These are phyloP conservation scores for Tulasnella sp. DNA, from an alignment of 768 basidiomycete genomes.

Conservation along the genomic window DNA sequence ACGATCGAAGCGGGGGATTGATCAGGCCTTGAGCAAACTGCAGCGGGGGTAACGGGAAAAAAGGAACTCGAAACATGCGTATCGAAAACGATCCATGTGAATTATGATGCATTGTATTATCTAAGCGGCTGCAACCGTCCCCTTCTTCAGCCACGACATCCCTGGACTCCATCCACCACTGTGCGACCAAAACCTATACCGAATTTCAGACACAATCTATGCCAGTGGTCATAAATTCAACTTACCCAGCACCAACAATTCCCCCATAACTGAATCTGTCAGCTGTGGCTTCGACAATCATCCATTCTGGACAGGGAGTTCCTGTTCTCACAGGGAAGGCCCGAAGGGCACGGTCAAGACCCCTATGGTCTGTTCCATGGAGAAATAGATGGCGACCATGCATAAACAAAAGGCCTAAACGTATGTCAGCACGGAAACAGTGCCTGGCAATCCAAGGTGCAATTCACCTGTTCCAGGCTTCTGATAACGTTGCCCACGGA, in stretches of 20 bases:
- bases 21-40: too few species aligned
- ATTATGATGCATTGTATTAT: too few species aligned
- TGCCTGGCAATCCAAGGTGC: background rate
- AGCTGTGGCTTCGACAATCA: slow-evolving; percentile 1
- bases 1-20: too few species aligned
- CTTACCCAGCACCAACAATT: slow-evolving; percentile 16
- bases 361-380: slow-evolving; percentile 5
- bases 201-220: background rate
- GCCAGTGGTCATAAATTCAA: background rate
- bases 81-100: too few species aligned
- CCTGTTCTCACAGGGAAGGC: slow-evolving; percentile 15
- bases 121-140: too few species aligned
- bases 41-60: too few species aligned
- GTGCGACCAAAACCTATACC: slow-evolving; percentile 12
- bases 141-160: slow-evolving; percentile 15
- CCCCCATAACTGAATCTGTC: slow-evolving; percentile 8
- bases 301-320: slow-evolving; percentile 15
- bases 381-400: slow-evolving; percentile 8
- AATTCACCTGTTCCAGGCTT: slow-evolving; percentile 1
- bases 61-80: too few species aligned
- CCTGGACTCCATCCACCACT: background rate
- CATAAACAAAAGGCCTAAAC: slow-evolving; percentile 13
- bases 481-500: background rate
- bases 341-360: slow-evolving; percentile 12
- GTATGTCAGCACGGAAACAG: background rate